Evolutionary conservation across 495 filamentous ascomycete genomes (phyloP), one percentile per base, ranked within the genome.

Genomic region (Glarea lozoyensis): DNA sequence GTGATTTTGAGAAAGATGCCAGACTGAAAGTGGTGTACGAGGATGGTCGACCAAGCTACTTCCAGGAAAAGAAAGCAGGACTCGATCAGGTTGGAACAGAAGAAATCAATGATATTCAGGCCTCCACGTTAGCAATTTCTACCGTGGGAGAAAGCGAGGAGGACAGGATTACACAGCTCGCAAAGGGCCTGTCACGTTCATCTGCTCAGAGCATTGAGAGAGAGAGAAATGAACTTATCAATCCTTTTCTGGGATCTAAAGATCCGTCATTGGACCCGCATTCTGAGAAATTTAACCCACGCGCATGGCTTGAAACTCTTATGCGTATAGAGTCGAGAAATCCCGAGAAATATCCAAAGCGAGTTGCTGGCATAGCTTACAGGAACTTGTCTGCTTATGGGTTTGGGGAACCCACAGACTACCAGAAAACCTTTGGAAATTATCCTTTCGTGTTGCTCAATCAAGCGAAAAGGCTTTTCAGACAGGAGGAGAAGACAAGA

Each of bases 371-470:
- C 25, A 15, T 42, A 24, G 52, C 59, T 41, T 77, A 67, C 57
- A 72, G 69, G 50, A 73, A 86, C 50, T 64, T 88, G 45, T 82
- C 72, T 45, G 78, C 86, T 22, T 78, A 85, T 58, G 84, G 84
- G 22, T 88, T 76, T 54, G 84, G 82, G 18, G 76, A 69, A 37
- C 66, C 79, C 2, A 83, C 82, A 1, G 84, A 88, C 60, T 88
- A 82, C 54, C 84, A 88, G 57, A 87, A 86, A 64, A 69, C 75
- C 55, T 69, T 81, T 25, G 58, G 62, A 34, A 34, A n/a, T n/a
- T n/a, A 34, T 34, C 12, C 17, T 4, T 34, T 46, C 12, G n/a
- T 36, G 35, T 2, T 24, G 48, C 37, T 9, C 48, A 46, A 46
- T 44, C 34, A 65, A 66, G 72, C 17, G 65, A 76, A 52, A 56